Evolutionary conservation across 768 basidiomycete species (phyloP).

Genomic region (Gymnopilus dilepis): DNA sequence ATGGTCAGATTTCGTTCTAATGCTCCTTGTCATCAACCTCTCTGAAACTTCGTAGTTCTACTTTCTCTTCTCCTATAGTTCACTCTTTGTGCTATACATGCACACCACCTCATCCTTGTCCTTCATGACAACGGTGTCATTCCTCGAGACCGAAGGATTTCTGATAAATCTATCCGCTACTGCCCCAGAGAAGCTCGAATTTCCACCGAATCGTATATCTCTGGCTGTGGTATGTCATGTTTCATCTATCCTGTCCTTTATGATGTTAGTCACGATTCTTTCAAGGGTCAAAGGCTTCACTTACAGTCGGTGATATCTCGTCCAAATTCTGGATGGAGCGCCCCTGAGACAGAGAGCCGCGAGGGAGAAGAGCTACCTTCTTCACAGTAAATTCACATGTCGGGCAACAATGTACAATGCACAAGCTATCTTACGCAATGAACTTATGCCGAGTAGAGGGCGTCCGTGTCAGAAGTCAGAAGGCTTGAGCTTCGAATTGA

Average conservation of each 20-base stretch:
- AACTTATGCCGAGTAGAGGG: neutral
- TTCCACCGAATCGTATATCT: neutral
- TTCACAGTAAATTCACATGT: neutral
- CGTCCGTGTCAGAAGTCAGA: neutral
- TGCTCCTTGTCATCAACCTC: too few species aligned
- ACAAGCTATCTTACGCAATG: neutral
- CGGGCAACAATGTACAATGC: neutral
- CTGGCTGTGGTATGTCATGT: neutral
- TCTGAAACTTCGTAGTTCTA: neutral
- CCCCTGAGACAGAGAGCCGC: neutral
- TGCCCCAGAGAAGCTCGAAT: neutral
- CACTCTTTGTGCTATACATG: slow-evolving; percentile 4
- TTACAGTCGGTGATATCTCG: neutral
- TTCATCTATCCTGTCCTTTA: neutral
- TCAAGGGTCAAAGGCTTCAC: neutral
- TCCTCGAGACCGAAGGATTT: neutral
- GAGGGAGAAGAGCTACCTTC: neutral
- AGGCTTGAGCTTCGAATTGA: neutral
- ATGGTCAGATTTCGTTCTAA: neutral
- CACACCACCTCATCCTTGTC: slow-evolving; percentile 2
- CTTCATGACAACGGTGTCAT: slow-evolving; percentile 8
- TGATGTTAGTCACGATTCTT: too few species aligned
- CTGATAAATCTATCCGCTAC: neutral
- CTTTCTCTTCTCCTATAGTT: slow-evolving; percentile 10
- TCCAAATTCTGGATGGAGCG: neutral